Base-by-base conservation (phyloP, 495 filamentous ascomycete species). In the Thozetella sp. region DNA sequence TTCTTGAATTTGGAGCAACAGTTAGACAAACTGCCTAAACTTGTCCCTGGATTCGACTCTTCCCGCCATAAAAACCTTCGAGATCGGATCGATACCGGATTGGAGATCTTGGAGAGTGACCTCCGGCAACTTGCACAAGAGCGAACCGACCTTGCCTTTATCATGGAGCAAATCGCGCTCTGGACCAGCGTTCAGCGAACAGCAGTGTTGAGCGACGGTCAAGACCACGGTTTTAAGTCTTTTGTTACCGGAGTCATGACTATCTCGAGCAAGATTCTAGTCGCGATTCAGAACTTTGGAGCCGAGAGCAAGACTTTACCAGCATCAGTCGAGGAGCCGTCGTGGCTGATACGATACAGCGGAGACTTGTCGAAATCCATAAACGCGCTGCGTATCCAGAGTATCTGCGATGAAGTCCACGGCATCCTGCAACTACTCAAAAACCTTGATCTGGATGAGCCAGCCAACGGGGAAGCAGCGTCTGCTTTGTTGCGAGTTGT, bases 231-330 rank as follows among this genome's bases (percentile, higher is more conserved):
- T n/a, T 63, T 62, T 12, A 63, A 68, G 22, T 61, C 65, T n/a
- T 63, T 80, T 19, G 63, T 66, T 15, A 65, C 70, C 1, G 80
- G 90, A n/a, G 85, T 88, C 45, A 60, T 78, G 22, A 80, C 75
- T 2, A 68, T 92, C n/a, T 79, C 87, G 11, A 82, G 70, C 71
- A 83, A 83, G 52, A 83, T 93, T 45, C 83, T 94, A 3, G 86
- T 93, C 45, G 86, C 88, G 23, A 77, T 93, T 13, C 91, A 96
- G 60, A 83, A 86, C 61, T 80, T 92, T 65, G 61, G 68, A 1
- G 65, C 70, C 15, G 53, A 63, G 25, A 63, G 60, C 1, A 20
- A 13, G 43, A 15, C 72, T 85, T 1, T 71, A 3, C 83, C 89
- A 9, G 59, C 70, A 19, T 83, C 83, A 1, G 70, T 80, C 22